Conservation (phyloP, 495 filamentous ascomycete species). For the Daldinia bambusicola region DNA sequence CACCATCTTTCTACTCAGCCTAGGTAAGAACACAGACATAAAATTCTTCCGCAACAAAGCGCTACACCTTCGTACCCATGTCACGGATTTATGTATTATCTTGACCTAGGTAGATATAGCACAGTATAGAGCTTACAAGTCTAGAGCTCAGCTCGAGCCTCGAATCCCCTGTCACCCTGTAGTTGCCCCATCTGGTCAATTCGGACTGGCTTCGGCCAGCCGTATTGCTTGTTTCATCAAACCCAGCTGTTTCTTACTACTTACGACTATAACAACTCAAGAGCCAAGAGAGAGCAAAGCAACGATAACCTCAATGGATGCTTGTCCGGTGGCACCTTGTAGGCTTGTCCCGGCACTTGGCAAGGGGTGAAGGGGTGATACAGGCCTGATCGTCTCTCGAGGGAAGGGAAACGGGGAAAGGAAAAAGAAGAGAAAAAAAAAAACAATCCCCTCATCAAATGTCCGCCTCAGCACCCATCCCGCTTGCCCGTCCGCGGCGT, state of each 20-base stretch:
- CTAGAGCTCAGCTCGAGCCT: constrained; percentile 19
- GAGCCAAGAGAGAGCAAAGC: constrained; percentile 5
- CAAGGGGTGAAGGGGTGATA: constrained; percentile 32
- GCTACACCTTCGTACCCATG: constrained; percentile 21
- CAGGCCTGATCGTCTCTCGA: constrained; percentile 35
- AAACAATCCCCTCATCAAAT: constrained; percentile 40
- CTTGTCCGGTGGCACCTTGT: constrained; percentile 27
- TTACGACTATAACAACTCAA: constrained; percentile 1
- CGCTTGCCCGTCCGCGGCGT: constrained; percentile 33
- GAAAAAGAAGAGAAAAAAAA: constrained; percentile 4
- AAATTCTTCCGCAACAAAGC: constrained; percentile 38
- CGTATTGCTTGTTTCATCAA: constrained; percentile 4
- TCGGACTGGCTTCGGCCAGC: constrained; percentile 35
- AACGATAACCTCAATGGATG: constrained; percentile 20
- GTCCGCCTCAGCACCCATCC: constrained; percentile 33
- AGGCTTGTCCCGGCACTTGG: constrained; percentile 31
- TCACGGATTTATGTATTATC: not conserved
- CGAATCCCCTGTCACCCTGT: not conserved
- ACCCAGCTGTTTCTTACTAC: not conserved
- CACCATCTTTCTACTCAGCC: not conserved
- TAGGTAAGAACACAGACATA: constrained; percentile 4
- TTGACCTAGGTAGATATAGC: not conserved
- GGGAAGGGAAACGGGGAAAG: constrained; percentile 6
- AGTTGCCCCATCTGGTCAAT: constrained; percentile 33
- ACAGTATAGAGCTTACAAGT: constrained; percentile 9